phyloP scores from a whole-genome alignment of 768 basidiomycete species.

The Pisolithus sp. region DNA sequence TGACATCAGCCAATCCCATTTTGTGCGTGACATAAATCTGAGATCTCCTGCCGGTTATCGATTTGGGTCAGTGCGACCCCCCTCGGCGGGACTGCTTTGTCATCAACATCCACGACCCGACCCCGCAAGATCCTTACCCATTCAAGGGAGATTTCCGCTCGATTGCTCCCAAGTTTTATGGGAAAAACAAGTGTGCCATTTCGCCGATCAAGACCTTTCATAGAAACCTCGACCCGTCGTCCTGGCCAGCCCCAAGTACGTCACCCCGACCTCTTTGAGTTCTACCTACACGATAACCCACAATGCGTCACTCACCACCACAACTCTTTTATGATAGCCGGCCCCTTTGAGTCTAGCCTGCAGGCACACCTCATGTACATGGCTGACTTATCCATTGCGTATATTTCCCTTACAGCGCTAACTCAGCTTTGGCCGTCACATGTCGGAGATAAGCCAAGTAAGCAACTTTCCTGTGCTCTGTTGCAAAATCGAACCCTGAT shows the following conservation, averaged over 20 bases:
- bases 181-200: neutral
- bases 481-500: neutral
- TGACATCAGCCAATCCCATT: constrained; percentile 25
- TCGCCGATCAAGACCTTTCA: neutral
- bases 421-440: no score
- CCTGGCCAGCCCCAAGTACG: neutral
- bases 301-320: no score
- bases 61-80: neutral
- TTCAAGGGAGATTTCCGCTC: neutral
- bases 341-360: neutral
- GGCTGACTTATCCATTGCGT: neutral
- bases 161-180: neutral
- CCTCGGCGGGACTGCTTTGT: neutral
- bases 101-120: no score
- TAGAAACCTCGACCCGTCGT: neutral
- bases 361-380: no score
- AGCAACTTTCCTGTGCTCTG: neutral
- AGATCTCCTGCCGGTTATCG: constrained; percentile 5
- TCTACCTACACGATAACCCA: neutral
- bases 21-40: constrained; percentile 18
- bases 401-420: no score
- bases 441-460: no score
- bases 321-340: neutral
- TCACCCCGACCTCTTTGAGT: neutral
- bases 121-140: neutral